phyloP scores from a whole-genome alignment of 2,329 filamentous ascomycete species.

The Ophiostoma novo-ulmi region DNA sequence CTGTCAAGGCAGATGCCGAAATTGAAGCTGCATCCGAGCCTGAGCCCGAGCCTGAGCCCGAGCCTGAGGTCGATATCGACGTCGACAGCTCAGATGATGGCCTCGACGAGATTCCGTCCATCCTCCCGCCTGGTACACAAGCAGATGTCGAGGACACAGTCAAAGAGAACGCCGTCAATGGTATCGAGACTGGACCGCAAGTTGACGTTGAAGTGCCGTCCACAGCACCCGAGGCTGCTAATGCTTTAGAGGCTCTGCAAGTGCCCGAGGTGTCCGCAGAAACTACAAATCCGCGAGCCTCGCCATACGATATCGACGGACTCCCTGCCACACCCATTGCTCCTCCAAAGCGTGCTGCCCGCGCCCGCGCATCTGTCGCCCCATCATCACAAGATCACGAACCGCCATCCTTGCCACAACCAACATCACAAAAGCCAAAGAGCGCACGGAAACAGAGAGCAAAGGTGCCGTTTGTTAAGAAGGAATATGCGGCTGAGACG shows the following conservation, averaged over 20 bases:
- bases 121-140: slow-evolving; percentile 7
- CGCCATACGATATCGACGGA: not conserved
- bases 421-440: not conserved
- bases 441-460: not conserved
- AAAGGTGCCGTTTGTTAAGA: not conserved
- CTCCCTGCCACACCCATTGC: not conserved
- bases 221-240: not conserved
- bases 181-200: not conserved
- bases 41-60: not conserved
- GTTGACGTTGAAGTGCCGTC: not conserved
- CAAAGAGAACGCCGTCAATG: not conserved
- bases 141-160: not conserved
- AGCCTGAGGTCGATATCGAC: not conserved
- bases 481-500: not conserved
- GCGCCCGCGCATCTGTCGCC: not conserved
- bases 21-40: not conserved
- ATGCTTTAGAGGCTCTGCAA: not conserved
- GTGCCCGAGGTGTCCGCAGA: not conserved
- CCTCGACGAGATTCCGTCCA: slow-evolving; percentile 22
- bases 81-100: slow-evolving; percentile 23
- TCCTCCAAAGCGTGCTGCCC: not conserved
- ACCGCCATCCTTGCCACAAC: slow-evolving; percentile 3
- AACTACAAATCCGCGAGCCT: not conserved
- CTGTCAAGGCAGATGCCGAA: not conserved
- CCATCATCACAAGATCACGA: not conserved